Evolutionary conservation across 345 rosid species (phyloP).

Genomic region (Populus simonii): DNA sequence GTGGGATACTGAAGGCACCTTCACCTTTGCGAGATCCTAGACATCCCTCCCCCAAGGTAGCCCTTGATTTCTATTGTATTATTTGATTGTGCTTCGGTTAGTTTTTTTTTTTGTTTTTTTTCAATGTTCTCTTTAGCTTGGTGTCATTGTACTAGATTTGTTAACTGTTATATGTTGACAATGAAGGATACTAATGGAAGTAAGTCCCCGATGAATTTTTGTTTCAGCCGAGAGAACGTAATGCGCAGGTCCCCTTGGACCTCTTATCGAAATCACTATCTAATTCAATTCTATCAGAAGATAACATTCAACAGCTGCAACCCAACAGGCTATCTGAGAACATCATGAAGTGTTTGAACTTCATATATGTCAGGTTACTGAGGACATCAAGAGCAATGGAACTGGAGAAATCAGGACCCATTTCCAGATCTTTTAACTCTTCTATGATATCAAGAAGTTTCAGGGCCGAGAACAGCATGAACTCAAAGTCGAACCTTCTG

Average conservation of each 20-base stretch:
- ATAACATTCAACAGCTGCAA: constrained; percentile 58
- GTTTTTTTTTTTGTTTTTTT: background rate
- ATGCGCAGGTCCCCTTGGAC: constrained; percentile 40
- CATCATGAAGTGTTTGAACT: constrained; percentile 76
- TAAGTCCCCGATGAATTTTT: background rate
- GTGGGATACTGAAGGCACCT: constrained; percentile 48
- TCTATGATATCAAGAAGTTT: constrained; percentile 68
- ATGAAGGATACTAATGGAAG: background rate
- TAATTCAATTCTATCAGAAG: constrained; percentile 51
- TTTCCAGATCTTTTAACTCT: constrained; percentile 57
- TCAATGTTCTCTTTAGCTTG: background rate
- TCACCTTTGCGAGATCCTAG: constrained; percentile 70
- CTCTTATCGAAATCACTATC: constrained; percentile 52
- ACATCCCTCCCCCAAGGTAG: constrained; percentile 68
- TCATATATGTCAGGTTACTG: constrained; percentile 70
- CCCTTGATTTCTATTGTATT: background rate
- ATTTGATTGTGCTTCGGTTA: background rate
- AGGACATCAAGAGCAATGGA: constrained; percentile 84
- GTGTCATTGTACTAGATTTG: background rate
- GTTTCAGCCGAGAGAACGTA: constrained; percentile 57
- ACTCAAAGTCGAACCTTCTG: constrained; percentile 45
- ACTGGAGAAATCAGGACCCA: constrained; percentile 62
- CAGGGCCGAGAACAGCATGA: constrained; percentile 51
- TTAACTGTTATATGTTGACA: too few relatives aligned
- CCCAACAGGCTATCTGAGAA: constrained; percentile 88